Evolutionary conservation across 768 basidiomycete genomes (phyloP).

Genomic region (Naganishia kalamii): DNA sequence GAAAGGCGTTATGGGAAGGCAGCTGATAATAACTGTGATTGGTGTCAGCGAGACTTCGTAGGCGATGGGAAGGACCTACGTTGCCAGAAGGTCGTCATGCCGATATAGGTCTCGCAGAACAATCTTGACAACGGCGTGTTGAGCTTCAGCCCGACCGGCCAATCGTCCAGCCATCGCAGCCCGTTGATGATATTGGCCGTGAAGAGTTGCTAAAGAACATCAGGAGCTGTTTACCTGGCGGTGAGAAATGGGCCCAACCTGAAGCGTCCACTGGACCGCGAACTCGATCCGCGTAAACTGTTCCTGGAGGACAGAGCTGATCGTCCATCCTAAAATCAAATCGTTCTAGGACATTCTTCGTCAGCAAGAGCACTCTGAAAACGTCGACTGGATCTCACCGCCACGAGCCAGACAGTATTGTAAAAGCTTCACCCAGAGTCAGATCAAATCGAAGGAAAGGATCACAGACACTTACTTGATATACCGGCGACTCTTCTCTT

Average conservation of each 20-base stretch:
- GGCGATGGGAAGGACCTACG: slow-evolving; percentile 51
- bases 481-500: slow-evolving; percentile 56
- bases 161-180: slow-evolving; percentile 80
- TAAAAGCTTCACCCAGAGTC: slow-evolving; percentile 60
- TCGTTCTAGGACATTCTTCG: slow-evolving; percentile 56
- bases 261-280: slow-evolving; percentile 43
- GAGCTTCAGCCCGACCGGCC: slow-evolving; percentile 93
- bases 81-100: slow-evolving; percentile 63
- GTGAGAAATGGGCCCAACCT: slow-evolving; percentile 38
- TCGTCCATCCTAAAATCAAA: slow-evolving; percentile 69
- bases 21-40: slow-evolving; percentile 15
- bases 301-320: slow-evolving; percentile 65
- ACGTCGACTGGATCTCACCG: slow-evolving; percentile 41
- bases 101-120: slow-evolving; percentile 66
- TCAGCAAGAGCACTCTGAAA: neutral
- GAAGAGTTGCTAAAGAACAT: slow-evolving; percentile 31
- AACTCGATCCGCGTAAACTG: slow-evolving; percentile 55
- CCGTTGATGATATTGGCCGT: slow-evolving; percentile 54
- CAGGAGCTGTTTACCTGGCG: no score
- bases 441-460: neutral
- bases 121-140: slow-evolving; percentile 88
- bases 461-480: slow-evolving; percentile 55
- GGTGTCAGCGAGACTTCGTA: neutral
- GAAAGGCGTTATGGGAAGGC: slow-evolving; percentile 34
- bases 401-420: slow-evolving; percentile 80